Conservation (phyloP, 805 yeast species). For the Kluyveromyces lactis region DNA sequence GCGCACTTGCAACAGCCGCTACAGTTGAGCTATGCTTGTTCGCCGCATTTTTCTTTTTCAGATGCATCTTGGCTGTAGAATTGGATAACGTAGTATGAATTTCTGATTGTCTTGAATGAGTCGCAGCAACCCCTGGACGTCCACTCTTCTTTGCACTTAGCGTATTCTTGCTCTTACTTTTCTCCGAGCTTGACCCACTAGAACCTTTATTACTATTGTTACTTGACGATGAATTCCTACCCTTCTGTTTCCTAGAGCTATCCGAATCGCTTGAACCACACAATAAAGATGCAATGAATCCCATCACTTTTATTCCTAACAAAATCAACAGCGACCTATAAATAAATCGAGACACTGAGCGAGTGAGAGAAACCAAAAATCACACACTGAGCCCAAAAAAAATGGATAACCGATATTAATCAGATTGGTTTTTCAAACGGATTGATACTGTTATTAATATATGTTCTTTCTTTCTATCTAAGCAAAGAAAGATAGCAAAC, state of each 20-base stretch:
- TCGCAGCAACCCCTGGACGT: neutral
- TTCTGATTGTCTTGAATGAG: constrained; percentile 6
- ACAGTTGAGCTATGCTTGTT: neutral
- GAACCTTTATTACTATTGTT: neutral
- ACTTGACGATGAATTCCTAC: neutral
- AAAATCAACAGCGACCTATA: no score
- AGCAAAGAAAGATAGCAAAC: no score
- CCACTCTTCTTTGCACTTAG: neutral
- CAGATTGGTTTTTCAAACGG: no score
- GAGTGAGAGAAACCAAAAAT: no score
- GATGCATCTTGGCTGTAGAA: constrained; percentile 10
- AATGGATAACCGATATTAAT: no score
- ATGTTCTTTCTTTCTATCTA: no score
- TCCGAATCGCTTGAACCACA: constrained; percentile 21
- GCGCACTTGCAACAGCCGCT: neutral
- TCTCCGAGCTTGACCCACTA: neutral
- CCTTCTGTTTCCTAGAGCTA: constrained; percentile 1
- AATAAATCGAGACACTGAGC: no score
- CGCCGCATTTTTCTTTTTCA: neutral
- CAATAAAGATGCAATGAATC: constrained; percentile 29
- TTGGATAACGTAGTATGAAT: constrained; percentile 14
- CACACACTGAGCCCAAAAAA: no score
- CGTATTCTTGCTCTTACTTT: constrained; percentile 1
- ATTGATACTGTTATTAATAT: no score
- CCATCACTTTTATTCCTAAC: constrained; percentile 21